These are phyloP conservation scores for Tolypocladium paradoxum DNA, from an alignment of 2,329 filamentous ascomycete genomes.

Conservation along the genomic window DNA sequence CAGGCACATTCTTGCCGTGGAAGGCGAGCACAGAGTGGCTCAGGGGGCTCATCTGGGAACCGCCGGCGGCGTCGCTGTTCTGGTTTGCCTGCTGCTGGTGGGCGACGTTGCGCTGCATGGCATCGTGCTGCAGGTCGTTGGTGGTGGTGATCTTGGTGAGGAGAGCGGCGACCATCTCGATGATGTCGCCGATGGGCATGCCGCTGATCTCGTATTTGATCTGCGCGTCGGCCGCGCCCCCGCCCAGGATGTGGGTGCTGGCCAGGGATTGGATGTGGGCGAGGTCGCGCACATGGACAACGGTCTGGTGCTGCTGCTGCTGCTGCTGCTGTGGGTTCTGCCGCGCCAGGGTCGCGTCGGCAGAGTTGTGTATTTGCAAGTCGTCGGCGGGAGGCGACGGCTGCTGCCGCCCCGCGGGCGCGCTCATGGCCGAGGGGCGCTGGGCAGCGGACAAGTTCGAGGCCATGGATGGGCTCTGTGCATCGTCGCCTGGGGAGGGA, in stretches of 20 bases:
- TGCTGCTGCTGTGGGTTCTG: conserved; percentile 1
- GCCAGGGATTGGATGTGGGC: conserved; percentile 87
- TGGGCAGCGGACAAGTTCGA: conserved; percentile 17
- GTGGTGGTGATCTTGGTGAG: conserved; percentile 95
- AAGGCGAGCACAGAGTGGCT: conserved; percentile 75
- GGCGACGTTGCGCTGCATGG: conserved; percentile 62
- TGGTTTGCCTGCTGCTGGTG: conserved; percentile 45
- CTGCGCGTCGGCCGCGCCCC: conserved; percentile 37
- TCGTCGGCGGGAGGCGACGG: conserved; percentile 27
- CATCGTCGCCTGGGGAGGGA: conserved; percentile 28
- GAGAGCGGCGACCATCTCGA: conserved; percentile 96
- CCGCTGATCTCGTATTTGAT: conserved; percentile 87
- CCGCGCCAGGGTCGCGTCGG: neutral
- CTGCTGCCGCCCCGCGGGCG: conserved; percentile 14
- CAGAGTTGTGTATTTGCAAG: conserved; percentile 18
- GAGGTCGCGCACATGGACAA: conserved; percentile 76
- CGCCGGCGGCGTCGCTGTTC: conserved; percentile 29
- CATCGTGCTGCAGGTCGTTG: conserved; percentile 89
- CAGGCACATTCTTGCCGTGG: conserved; percentile 95
- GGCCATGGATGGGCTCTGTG: conserved; percentile 37
- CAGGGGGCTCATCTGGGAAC: conserved; percentile 51
- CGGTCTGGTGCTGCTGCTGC: conserved; percentile 30
- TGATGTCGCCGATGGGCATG: conserved; percentile 95
- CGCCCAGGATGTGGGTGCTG: conserved; percentile 58
- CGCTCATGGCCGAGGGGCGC: conserved; percentile 9